Evolutionary conservation across 176 grass and related monocot genomes (phyloP).

Genomic region (Carex scoparia): DNA sequence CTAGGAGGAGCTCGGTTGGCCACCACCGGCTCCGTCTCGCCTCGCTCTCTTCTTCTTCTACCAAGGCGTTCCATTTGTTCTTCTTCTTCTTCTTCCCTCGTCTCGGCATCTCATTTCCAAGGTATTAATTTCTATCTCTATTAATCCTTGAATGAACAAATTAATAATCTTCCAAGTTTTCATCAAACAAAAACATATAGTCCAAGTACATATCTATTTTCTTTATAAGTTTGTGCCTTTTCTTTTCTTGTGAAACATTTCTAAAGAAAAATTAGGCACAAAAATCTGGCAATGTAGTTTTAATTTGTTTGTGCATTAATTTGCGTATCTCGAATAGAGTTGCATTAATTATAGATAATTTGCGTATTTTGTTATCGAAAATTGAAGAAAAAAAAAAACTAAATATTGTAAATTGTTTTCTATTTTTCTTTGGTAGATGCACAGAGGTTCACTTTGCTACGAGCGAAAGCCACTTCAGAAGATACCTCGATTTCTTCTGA

Average conservation of each 20-base stretch:
- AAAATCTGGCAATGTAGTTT: neutral
- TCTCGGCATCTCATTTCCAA: constrained; percentile 30
- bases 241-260: neutral
- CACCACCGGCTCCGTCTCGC: constrained; percentile 13
- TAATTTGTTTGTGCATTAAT: neutral
- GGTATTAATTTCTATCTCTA: constrained; percentile 5
- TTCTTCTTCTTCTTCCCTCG: constrained; percentile 17
- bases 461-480: constrained; percentile 63
- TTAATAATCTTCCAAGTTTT: neutral
- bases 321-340: neutral
- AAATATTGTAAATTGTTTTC: neutral
- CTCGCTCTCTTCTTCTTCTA: constrained; percentile 28
- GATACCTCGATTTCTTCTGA: constrained; percentile 63
- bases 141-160: neutral
- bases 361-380: neutral
- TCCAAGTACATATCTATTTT: neutral
- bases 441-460: constrained; percentile 52
- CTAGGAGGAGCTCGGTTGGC: constrained; percentile 59
- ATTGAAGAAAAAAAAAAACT: neutral
- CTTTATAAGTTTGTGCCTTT: neutral
- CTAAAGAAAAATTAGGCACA: neutral
- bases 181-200: neutral
- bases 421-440: constrained; percentile 34
- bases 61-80: constrained; percentile 29
- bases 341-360: neutral